Evolutionary conservation across 176 grass and related monocot genomes (phyloP).

Genomic region (Raddia distichophylla): DNA sequence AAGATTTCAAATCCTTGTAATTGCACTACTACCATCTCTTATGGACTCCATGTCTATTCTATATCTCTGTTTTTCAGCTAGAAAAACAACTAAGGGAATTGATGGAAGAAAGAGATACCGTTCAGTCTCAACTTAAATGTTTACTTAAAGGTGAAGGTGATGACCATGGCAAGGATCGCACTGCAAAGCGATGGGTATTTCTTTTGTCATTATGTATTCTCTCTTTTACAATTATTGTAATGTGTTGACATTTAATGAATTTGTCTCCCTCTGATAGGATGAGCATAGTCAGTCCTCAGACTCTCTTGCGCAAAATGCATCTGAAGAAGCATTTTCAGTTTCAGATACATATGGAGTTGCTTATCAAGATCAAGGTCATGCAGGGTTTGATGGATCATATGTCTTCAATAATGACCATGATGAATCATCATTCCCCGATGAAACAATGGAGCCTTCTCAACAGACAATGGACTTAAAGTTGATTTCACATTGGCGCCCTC

Average conservation of each 20-base stretch:
- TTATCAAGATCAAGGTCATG: conserved; percentile 61
- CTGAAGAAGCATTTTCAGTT: conserved; percentile 72
- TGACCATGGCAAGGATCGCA: conserved; percentile 36
- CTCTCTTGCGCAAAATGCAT: conserved; percentile 48
- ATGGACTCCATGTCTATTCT: not conserved
- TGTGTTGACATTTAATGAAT: conserved; percentile 20
- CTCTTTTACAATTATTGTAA: conserved; percentile 3
- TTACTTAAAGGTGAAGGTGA: conserved; percentile 68
- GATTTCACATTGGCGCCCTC: conserved; percentile 43
- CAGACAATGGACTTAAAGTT: conserved; percentile 39
- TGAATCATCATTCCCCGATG: conserved; percentile 25
- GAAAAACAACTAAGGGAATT: conserved; percentile 84
- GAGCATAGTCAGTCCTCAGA: conserved; percentile 66
- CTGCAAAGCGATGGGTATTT: conserved; percentile 77
- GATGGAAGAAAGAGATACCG: conserved; percentile 84
- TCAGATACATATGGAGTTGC: conserved; percentile 56
- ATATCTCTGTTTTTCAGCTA: conserved; percentile 49
- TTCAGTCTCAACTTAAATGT: conserved; percentile 85
- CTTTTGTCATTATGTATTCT: conserved; percentile 5
- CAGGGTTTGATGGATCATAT: conserved; percentile 51
- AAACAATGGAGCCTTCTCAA: conserved; percentile 35
- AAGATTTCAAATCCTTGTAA: not conserved
- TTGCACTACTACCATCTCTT: conserved; percentile 7
- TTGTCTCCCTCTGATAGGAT: conserved; percentile 60
- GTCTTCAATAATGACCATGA: conserved; percentile 43